Conservation (phyloP, 176 grass and related monocot species). For the Eleusine indica region DNA sequence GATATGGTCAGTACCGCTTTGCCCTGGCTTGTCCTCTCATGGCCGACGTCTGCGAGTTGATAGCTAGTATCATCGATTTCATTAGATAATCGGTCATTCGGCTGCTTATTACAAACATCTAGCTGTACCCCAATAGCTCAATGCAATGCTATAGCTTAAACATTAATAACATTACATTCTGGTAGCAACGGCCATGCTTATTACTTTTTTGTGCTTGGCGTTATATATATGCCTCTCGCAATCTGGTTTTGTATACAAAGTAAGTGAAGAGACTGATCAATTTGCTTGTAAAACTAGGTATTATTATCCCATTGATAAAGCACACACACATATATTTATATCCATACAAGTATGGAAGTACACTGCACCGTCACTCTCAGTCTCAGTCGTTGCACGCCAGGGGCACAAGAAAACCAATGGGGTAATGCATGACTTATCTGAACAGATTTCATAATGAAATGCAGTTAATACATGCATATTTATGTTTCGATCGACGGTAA, state of each 20-base stretch:
- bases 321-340: neutral
- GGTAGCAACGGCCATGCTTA: neutral
- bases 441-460: conserved; percentile 2
- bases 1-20: conserved; percentile 3
- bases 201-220: neutral
- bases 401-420: neutral
- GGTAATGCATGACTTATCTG: neutral
- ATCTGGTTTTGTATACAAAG: neutral
- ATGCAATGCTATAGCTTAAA: neutral
- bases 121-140: neutral
- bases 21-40: neutral
- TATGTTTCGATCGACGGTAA: conserved; percentile 3
- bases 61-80: neutral
- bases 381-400: neutral
- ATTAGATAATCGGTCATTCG: neutral
- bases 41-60: neutral
- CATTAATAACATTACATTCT: neutral
- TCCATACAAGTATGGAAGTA: neutral
- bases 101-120: neutral
- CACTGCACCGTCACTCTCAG: neutral
- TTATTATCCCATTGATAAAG: neutral
- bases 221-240: too few species aligned
- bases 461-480: neutral
- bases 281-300: neutral
- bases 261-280: neutral